Evolutionary conservation across 352 stramenopile genomes (phyloP).

Genomic region (Pythium phragmitis): DNA sequence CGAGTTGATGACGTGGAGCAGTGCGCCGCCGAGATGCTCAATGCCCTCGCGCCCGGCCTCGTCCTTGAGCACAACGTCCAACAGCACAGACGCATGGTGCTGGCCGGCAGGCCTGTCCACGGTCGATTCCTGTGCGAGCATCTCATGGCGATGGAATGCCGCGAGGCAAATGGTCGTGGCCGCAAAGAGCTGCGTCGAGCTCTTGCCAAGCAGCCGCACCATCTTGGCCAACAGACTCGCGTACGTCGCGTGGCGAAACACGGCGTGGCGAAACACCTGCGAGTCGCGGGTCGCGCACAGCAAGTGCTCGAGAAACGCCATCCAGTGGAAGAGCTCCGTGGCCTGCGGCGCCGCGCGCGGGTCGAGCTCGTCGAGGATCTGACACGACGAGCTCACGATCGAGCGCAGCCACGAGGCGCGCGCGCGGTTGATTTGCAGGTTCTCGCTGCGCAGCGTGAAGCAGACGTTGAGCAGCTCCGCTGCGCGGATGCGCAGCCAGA

Average conservation of each 20-base stretch:
- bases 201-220: slow-evolving; percentile 48
- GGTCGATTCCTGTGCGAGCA: slow-evolving; percentile 1
- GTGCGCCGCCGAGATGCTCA: slow-evolving; percentile 58
- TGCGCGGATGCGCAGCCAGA: slow-evolving; percentile 59
- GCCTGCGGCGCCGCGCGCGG: slow-evolving; percentile 38
- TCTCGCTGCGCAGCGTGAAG: slow-evolving; percentile 32
- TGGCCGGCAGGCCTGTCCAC: neutral
- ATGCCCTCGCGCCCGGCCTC: slow-evolving; percentile 39
- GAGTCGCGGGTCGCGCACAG: slow-evolving; percentile 35
- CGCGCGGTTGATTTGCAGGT: slow-evolving; percentile 25
- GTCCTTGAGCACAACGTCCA: slow-evolving; percentile 49
- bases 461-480: slow-evolving; percentile 56
- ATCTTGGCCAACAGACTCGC: slow-evolving; percentile 60
- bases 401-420: slow-evolving; percentile 54
- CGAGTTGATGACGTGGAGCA: slow-evolving; percentile 82
- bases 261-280: slow-evolving; percentile 35
- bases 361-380: slow-evolving; percentile 60
- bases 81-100: slow-evolving; percentile 31
- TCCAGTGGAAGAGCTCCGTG: slow-evolving; percentile 55
- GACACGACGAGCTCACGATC: slow-evolving; percentile 70
- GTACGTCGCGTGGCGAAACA: slow-evolving; percentile 55
- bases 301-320: slow-evolving; percentile 59
- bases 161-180: slow-evolving; percentile 57
- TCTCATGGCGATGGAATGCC: slow-evolving; percentile 56
- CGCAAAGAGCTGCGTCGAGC: slow-evolving; percentile 68